Base-by-base conservation (phyloP, 1,284 basidiomycete genomes). In the Tilletia walkeri region DNA sequence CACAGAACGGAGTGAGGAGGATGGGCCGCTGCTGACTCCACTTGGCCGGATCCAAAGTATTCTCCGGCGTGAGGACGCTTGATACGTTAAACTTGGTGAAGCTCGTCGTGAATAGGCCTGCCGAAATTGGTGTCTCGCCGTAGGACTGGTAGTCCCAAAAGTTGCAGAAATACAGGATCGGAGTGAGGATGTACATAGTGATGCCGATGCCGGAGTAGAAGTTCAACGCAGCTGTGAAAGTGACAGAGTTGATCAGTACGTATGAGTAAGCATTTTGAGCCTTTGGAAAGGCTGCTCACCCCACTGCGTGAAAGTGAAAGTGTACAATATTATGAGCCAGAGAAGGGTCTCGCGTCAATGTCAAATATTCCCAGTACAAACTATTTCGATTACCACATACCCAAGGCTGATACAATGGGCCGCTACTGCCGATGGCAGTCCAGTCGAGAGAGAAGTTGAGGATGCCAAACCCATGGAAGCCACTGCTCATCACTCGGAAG, bases 401-500 rank as follows among this genome's bases (percentile, higher is more conserved):
- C 80, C 85, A 86, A 1, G 86, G 86, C 50, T 86, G 86, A 76
- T 84, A 87, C 45, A 87, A 79, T 9, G 86, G 86, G 0, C 86
- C 86, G 36, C 79, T 81, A 47, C 76, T 79, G 1, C 86, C 86
- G 3, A 86, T 81, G 34, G 84, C 85, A 49, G 84, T 85, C 86
- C 86, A 87, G 73, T 87, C 86, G 48, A 87, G 77, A 12, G 78
- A 85, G 69, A 87, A 83, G 74, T 87, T 85, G 50, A 85, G 76
- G 66, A 86, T 83, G 5, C 86, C 86, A n/a, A 87, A 81, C 1
- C 86, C 86, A 4, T 83, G 77, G 73, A 86, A 87, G 10, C 85
- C 86, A n/a, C 84, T 85, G 41, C 86, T 85, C 16, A 87, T 80
- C 0, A 84, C 85, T 14, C 85, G 78, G 69, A 86, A 78, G 69